Conservation (phyloP, 257 asterid genomes). For the Rhazya stricta region DNA sequence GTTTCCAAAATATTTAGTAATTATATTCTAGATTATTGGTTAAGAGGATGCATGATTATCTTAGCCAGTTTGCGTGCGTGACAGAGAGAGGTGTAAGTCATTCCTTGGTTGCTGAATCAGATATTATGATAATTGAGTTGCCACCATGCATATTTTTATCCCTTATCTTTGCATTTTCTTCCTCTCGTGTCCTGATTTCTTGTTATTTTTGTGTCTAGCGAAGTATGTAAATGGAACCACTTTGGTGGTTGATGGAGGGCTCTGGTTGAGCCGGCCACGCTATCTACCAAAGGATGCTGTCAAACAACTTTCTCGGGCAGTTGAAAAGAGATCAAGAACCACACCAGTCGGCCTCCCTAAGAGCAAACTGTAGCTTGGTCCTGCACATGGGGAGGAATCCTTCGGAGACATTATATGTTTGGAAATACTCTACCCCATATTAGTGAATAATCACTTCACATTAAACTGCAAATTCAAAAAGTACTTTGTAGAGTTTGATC, state of each 20-base stretch:
- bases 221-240: conserved; percentile 67
- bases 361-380: conserved; percentile 53
- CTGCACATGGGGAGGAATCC: background rate
- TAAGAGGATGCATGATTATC: background rate
- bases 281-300: conserved; percentile 60
- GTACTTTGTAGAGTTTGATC: background rate
- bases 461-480: background rate
- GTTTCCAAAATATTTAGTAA: background rate
- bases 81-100: background rate
- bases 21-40: background rate
- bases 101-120: background rate
- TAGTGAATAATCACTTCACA: background rate
- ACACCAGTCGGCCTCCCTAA: conserved; percentile 54
- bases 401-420: background rate
- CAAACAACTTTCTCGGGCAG: conserved; percentile 53
- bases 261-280: conserved; percentile 74
- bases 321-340: conserved; percentile 66
- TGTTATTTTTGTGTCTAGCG: conserved; percentile 36
- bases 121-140: background rate
- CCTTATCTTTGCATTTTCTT: background rate
- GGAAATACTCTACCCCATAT: background rate
- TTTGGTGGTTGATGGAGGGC: conserved; percentile 68
- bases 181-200: background rate
- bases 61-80: background rate
- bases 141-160: background rate